Base-by-base conservation (phyloP, 202 grass and related monocot species). In the Zoysia matrella region DNA sequence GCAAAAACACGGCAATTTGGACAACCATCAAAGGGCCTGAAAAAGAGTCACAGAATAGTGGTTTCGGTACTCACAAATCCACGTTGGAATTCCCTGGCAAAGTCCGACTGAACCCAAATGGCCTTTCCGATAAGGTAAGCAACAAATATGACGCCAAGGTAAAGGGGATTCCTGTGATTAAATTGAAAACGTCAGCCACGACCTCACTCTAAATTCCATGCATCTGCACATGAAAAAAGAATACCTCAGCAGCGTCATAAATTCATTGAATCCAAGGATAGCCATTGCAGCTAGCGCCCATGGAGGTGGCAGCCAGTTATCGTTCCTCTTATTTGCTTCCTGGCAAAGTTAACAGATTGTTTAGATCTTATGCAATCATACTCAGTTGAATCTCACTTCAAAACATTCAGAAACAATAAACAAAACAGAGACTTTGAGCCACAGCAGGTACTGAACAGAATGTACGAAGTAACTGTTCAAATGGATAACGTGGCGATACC, bases 251-350 rank as follows among this genome's bases (percentile, higher is more conserved):
- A 98, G 83, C 69, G 90, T 89, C 96, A 98, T 98, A 65, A 98
- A 93, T 82, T 98, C 96, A 15, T 98, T 98, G 85, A 98, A 98
- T 53, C 95, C 92, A 83, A 98, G 89, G 50, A 98, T 65, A 58
- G 79, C 73, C 82, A 98, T 95, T 67, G 92, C 95, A 54, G 84
- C 92, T 66, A 98, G 92, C 50, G 95, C 95, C 95, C 95, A 98
- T 66, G 92, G 95, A 90, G 95, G 95, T 69, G 95, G 95, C 52
- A 98, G 47, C 92, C 91, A 90, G 80, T 91, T 98, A 80, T 98
- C 95, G 77, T 95, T 98, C 53, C 88, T 90, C 87, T 98, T 98
- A 75, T 98, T 87, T 80, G 95, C 95, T 89, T 98, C 95, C 95
- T 98, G 68, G 72, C 50, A 74, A 80, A 77, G 51, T 52, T 49